Percentiles rank a stretch among this genome's conserved stretches.
These are phyloP conservation scores for Fusarium poae DNA, from an alignment of 2,329 filamentous ascomycete species.

Conservation along the genomic window DNA sequence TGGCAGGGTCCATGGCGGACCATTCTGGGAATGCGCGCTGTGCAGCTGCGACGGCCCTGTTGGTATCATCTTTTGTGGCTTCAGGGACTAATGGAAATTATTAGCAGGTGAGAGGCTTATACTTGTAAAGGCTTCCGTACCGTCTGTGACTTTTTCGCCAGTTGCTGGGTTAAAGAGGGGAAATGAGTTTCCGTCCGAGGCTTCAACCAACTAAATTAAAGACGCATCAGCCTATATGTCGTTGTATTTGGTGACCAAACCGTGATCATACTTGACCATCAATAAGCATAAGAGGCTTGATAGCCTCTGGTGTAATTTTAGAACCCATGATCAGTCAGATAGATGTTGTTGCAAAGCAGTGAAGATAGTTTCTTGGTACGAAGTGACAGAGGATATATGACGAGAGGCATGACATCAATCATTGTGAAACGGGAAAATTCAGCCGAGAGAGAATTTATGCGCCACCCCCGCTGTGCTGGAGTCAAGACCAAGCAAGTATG, in stretches of 20 bases:
- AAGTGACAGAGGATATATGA: not conserved
- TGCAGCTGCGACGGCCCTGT: constrained; percentile 62
- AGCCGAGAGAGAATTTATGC: not conserved
- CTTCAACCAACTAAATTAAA: constrained; percentile 28
- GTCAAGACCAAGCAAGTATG: not conserved
- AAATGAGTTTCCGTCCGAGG: constrained; percentile 38
- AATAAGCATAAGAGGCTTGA: constrained; percentile 34
- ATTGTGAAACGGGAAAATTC: not conserved
- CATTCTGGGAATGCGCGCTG: constrained; percentile 63
- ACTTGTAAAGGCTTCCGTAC: not conserved
- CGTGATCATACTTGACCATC: constrained; percentile 29
- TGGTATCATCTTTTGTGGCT: constrained; percentile 62
- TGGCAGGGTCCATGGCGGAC: constrained; percentile 56
- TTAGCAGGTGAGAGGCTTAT: accelerated
- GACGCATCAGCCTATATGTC: not conserved
- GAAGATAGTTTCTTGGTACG: no score
- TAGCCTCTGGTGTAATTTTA: not conserved
- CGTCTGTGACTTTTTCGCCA: constrained; percentile 31
- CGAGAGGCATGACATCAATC: constrained; percentile 12
- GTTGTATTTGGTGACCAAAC: no score
- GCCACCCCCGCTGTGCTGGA: constrained; percentile 3
- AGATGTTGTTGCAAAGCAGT: not conserved
- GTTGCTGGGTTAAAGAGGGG: constrained; percentile 40
- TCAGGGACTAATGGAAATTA: constrained; percentile 46
- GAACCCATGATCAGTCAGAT: constrained; percentile 1